Base-by-base conservation (phyloP, 176 grass and related monocot species). In the Melocanna baccifera region DNA sequence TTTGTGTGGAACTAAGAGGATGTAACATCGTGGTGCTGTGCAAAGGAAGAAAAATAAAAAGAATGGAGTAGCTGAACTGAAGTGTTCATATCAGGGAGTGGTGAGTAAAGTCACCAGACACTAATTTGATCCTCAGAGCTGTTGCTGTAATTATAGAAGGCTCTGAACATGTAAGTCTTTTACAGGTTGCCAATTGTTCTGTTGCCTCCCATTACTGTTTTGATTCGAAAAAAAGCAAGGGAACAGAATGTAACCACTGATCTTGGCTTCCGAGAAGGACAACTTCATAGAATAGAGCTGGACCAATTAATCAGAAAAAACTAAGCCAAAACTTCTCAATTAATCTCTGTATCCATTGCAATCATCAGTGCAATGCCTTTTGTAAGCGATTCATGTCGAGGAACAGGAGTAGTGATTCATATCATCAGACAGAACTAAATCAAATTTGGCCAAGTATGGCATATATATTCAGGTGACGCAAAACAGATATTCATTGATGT, bases 401-500 rank as follows among this genome's bases (percentile, higher is more conserved):
- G 55, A 58, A 23, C 22, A 11, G 7, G n/a, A 56, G 55, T 23
- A 58, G 2, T 18, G 16, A 18, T 19, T 19, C 55, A 58, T 58
- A 8, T n/a, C 55, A 58, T 10, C 8, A 58, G 55, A 58, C 5
- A 20, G 52, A 23, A 58, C 55, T 6, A 23, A 58, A 23, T 58
- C 55, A 58, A 58, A 23, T n/a, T 58, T 58, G 55, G 19, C 20
- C 51, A 8, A 22, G 22, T 23, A 23, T 10, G 55, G 55, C 55
- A 23, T 23, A 58, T 58, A 58, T 23, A 52, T 57, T 57, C 19
- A 39, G 12, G 10, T 5, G 46, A 25, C 30, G 51, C 3, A 68
- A 80, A 80, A 66, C 29, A 51, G 41, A 68, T 11, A 59, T 5
- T 53, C 30, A 81, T 23, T 53, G 22, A 81, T 81, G 78, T 37